Conservation (phyloP, 192 early-diverging fungal species). For the Coemansia sp. region DNA sequence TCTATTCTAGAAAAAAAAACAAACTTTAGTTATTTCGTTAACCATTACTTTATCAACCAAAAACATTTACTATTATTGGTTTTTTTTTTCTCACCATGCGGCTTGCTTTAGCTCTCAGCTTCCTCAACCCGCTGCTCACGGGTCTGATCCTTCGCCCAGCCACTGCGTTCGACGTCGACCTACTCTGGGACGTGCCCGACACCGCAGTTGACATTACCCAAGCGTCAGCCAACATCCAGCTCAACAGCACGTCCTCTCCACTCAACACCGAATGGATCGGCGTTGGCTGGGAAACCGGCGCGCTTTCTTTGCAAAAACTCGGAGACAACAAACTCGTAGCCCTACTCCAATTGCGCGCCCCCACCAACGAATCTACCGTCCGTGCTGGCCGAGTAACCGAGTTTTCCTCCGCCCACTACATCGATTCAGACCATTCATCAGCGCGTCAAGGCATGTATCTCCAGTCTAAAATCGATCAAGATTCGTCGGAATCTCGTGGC, state of each 20-base stretch:
- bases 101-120: neutral
- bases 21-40: too few relatives aligned
- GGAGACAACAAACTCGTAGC: conserved; percentile 29
- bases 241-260: conserved; percentile 42
- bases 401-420: conserved; percentile 45
- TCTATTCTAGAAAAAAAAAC: neutral
- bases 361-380: conserved; percentile 30
- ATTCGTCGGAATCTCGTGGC: conserved; percentile 12
- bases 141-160: neutral
- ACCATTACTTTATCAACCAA: too few relatives aligned
- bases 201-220: conserved; percentile 37
- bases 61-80: neutral
- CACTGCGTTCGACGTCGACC: conserved; percentile 29
- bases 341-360: conserved; percentile 37
- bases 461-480: conserved; percentile 36
- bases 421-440: conserved; percentile 10
- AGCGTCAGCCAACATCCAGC: conserved; percentile 33
- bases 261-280: conserved; percentile 53
- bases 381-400: conserved; percentile 41
- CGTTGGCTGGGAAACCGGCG: conserved; percentile 44
- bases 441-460: conserved; percentile 40
- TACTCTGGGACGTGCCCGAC: conserved; percentile 47
- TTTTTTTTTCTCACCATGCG: neutral
- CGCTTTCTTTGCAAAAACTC: conserved; percentile 43
- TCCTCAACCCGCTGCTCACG: neutral